Evolutionary conservation across 192 early-diverging fungal genomes (phyloP), one percentile per base, ranked within the genome.

Genomic region (Podila epicladia): DNA sequence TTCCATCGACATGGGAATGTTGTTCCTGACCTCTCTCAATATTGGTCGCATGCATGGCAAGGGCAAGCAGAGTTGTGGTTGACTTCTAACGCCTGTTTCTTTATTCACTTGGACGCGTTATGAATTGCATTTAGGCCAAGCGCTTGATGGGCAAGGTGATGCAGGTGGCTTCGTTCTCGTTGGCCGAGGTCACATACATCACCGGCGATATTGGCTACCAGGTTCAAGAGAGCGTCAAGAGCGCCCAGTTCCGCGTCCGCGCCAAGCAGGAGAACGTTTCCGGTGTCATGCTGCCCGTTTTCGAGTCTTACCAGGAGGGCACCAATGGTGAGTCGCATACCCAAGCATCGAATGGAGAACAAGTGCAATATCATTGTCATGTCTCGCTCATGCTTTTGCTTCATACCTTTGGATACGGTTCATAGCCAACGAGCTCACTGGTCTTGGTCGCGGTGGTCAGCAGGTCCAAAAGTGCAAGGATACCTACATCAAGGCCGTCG

Each of bases 111-210:
- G 38, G 41, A 64, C 41, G 62, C 37, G 33, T 37, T 53, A 58
- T 35, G 35, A 45, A 48, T 74, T 74, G 19, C 83, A 24, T 57
- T n/a, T 76, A 96, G 95, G 92, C 97, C 57, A 99, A 99, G 75
- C 86, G 92, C 53, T 97, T 98, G 87, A 99, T 99, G 98, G 97
- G 97, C 64, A 96, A 95, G 82, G 93, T 99, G 53, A 95, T 99
- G 95, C 98, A 99, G 79, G 91, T 91, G 64, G 98, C 98, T 19
- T 97, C 95, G 22, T 99, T 99, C 75, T 99, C 98, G 9, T 90
- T 98, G 60, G 96, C 97, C 26, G 96, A 99, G 82, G 98, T 99
- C 32, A 93, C 94, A 60, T 98, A 99, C 76, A 94, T 92, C 66
- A 95, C 97, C 6, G 98, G 98, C 41, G 97, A 99, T 78, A 99